These are phyloP conservation scores for Infundibulicybe gibba DNA, from an alignment of 768 basidiomycete genomes.

Conservation along the genomic window DNA sequence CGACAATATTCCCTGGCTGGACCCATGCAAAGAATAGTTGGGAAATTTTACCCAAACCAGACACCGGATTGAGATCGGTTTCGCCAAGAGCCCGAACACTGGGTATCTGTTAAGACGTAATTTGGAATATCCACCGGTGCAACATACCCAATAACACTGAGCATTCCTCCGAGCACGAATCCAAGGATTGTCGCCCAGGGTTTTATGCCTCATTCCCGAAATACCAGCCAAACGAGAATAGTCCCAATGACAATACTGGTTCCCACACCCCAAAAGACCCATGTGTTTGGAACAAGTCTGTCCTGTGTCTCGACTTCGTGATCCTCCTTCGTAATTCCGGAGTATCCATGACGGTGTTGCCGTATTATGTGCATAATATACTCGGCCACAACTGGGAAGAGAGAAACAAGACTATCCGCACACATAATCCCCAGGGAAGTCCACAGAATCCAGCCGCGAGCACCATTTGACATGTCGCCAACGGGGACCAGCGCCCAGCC, in stretches of 20 bases:
- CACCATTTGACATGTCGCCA: slow-evolving; percentile 79
- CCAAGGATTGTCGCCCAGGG: slow-evolving; percentile 93
- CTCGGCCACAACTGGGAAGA: slow-evolving; percentile 69
- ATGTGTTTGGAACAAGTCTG: slow-evolving; percentile 73
- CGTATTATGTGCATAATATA: slow-evolving; percentile 34
- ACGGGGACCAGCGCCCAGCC: slow-evolving; percentile 95
- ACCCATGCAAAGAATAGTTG: slow-evolving; percentile 94
- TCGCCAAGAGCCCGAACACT: slow-evolving; percentile 94
- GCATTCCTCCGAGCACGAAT: slow-evolving; percentile 74
- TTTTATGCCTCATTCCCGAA: slow-evolving; percentile 90
- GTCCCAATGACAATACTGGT: slow-evolving; percentile 68
- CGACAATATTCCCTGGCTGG: slow-evolving; percentile 94
- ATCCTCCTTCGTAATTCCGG: slow-evolving; percentile 29
- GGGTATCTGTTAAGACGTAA: neutral
- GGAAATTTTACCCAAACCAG: slow-evolving; percentile 93
- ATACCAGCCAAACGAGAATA: slow-evolving; percentile 80
- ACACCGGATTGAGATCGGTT: slow-evolving; percentile 91
- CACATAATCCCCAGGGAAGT: slow-evolving; percentile 94
- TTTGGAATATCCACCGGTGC: neutral
- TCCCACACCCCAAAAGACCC: slow-evolving; percentile 71
- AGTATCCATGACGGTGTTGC: slow-evolving; percentile 20
- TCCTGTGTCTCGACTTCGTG: slow-evolving; percentile 76
- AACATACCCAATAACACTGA: slow-evolving; percentile 84
- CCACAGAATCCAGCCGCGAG: slow-evolving; percentile 99
- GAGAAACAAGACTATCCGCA: slow-evolving; percentile 83